Base-by-base conservation (phyloP, 2,329 filamentous ascomycete genomes). In the Drechslerella coelobrocha region DNA sequence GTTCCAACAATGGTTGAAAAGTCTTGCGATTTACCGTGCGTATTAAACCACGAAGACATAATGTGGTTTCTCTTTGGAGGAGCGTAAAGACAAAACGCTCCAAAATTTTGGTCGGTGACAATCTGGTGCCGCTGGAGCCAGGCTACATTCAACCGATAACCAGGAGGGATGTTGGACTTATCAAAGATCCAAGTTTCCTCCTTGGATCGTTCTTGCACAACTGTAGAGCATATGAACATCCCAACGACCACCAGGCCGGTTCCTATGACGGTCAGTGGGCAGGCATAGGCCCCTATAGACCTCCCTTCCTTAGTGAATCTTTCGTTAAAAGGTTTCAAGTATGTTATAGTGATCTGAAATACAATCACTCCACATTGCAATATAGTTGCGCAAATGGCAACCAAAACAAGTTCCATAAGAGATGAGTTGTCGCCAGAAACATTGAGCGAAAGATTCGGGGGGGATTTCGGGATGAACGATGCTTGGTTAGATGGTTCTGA, bases 121-220 rank as follows among this genome's bases (percentile, higher is more conserved):
- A 53, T 51, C 47, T 73, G 53, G 6, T 47, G 29, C n/a, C 57
- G 56, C 29, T 75, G 75, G 21, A 75, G 31, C 74, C 75, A 76
- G 10, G 73, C 54, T 5, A 74, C 9, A 26, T 41, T 52, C 26
- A 61, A 12, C 17, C 41, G 21, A 23, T 43, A 53, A 19, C 51
- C 27, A n/a, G 37, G 19, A 5, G 24, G 31, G 19, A 47, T 21
- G 14, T 60, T 43, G 6, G 4, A 9, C 4, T 31, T 21, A 12
- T 66, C 24, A 19, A 55, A 41, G 21, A 39, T 10, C 62, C 62
- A 55, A n/a, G 9, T 26, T 0, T 43, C 63, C 66, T 80, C 77
- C 1, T 24, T 23, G 0, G 78, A 78, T 43, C 77, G 78, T 7
- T 48, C 56, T 21, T 79, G 76, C 2, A 80, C 76, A 1, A 79